phyloP scores from a whole-genome alignment of 1,284 basidiomycete genomes.

The Schizophyllum commune region DNA sequence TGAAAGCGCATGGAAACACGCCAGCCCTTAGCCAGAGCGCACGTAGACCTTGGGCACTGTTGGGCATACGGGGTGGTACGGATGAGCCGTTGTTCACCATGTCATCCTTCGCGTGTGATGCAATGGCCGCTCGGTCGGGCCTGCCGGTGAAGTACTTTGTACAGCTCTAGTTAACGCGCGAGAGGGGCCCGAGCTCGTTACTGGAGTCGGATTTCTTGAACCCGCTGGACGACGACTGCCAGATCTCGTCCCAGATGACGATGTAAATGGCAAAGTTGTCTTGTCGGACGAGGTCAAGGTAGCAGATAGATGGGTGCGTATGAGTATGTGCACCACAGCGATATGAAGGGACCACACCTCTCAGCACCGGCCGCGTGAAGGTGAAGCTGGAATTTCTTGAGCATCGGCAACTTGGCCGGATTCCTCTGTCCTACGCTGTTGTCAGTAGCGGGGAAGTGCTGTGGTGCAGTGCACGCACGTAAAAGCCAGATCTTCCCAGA shows the following conservation, averaged over 20 bases:
- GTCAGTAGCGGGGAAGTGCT: not conserved
- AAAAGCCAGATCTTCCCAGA: slow-evolving; percentile 44
- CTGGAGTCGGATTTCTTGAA: slow-evolving; percentile 10
- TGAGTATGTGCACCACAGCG: not conserved
- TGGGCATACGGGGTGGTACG: slow-evolving; percentile 30
- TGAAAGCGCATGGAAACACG: slow-evolving; percentile 27
- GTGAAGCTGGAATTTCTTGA: slow-evolving; percentile 58
- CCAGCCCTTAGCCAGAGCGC: slow-evolving; percentile 43
- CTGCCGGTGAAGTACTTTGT: slow-evolving; percentile 29
- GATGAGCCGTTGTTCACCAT: slow-evolving; percentile 1
- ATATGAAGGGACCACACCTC: slow-evolving; percentile 17
- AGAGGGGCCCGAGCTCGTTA: slow-evolving; percentile 41
- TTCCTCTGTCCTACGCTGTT: slow-evolving; percentile 48
- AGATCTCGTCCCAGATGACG: not conserved
- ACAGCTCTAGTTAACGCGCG: slow-evolving; percentile 50
- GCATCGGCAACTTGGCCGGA: slow-evolving; percentile 57
- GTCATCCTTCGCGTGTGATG: not conserved
- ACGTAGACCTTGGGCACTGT: slow-evolving; percentile 43
- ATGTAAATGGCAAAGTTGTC: slow-evolving; percentile 49
- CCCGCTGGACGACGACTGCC: too few relatives aligned
- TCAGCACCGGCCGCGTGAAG: slow-evolving; percentile 51
- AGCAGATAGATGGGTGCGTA: slow-evolving; percentile 34
- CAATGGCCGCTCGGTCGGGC: slow-evolving; percentile 5
- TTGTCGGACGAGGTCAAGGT: slow-evolving; percentile 55
- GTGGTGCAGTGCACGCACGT: slow-evolving; percentile 28